Evolutionary conservation across 768 basidiomycete species (phyloP).

Genomic region (Crepidotus variabilis): DNA sequence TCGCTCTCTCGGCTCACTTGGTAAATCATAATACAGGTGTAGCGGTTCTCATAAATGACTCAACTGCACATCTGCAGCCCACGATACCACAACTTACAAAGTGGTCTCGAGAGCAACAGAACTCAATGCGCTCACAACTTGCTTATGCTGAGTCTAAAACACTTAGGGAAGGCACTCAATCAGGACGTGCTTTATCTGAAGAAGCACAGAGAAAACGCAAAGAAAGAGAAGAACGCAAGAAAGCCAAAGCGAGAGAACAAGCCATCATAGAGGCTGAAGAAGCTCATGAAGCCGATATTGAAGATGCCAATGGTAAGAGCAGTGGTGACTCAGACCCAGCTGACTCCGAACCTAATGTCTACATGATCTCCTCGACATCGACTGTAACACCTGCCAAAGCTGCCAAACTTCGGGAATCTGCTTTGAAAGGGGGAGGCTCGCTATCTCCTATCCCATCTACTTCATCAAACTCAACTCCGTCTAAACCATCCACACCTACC

Average conservation of each 20-base stretch:
- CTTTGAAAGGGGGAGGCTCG: background rate
- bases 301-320: conserved; percentile 4
- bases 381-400: conserved; percentile 2
- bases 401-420: background rate
- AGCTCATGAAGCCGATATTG: conserved; percentile 5
- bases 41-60: conserved; percentile 76
- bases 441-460: background rate
- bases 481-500: conserved; percentile 4
- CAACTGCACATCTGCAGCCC: conserved; percentile 50
- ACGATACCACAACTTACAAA: conserved; percentile 38
- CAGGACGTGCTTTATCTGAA: conserved; percentile 46
- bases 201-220: conserved; percentile 70
- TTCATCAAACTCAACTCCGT: background rate
- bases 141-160: conserved; percentile 45
- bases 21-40: conserved; percentile 44
- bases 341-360: conserved; percentile 1
- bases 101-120: conserved; percentile 52
- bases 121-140: conserved; percentile 45
- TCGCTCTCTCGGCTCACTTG: conserved; percentile 7
- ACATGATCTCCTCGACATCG: conserved; percentile 4
- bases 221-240: conserved; percentile 51
- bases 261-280: no score
- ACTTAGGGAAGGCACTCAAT: conserved; percentile 37
- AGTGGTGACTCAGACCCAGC: background rate
- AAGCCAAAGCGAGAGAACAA: conserved; percentile 7